These are phyloP conservation scores for Asclepias syriaca DNA, from an alignment of 257 asterid species.

Conservation along the genomic window DNA sequence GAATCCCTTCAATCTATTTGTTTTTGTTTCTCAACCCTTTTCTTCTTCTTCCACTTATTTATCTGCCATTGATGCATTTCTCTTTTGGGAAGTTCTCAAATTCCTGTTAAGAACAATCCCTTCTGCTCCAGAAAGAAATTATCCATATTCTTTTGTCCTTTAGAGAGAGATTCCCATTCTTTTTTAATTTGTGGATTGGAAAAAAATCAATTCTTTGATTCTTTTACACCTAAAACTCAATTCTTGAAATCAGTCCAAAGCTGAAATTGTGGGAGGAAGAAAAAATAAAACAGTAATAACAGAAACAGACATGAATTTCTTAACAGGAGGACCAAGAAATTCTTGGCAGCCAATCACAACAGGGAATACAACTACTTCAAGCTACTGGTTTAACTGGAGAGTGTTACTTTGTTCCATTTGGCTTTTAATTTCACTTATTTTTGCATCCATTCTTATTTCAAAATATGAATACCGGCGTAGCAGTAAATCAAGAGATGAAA, in stretches of 20 bases:
- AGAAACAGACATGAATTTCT: conserved; percentile 50
- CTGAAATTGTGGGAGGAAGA: background rate
- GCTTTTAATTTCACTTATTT: conserved; percentile 55
- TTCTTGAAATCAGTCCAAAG: background rate
- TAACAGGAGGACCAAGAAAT: conserved; percentile 63
- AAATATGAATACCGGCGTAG: conserved; percentile 48
- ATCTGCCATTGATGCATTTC: background rate
- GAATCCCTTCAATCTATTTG: conserved; percentile 2
- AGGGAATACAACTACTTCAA: conserved; percentile 59
- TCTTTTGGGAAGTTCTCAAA: background rate
- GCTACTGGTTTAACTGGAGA: conserved; percentile 94
- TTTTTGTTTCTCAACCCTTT: background rate
- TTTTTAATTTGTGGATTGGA: background rate
- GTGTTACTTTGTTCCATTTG: conserved; percentile 63
- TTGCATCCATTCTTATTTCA: conserved; percentile 64
- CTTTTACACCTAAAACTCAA: background rate
- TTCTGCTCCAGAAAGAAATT: background rate
- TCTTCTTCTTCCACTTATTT: background rate
- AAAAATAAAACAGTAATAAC: background rate
- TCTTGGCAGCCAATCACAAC: conserved; percentile 89
- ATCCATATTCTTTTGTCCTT: background rate
- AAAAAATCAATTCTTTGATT: conserved; percentile 3
- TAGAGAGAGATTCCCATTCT: background rate
- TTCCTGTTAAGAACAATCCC: background rate
- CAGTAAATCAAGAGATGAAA: conserved; percentile 18